phyloP scores from a whole-genome alignment of 164 flowering plant species.

The Buxus sempervirens region DNA sequence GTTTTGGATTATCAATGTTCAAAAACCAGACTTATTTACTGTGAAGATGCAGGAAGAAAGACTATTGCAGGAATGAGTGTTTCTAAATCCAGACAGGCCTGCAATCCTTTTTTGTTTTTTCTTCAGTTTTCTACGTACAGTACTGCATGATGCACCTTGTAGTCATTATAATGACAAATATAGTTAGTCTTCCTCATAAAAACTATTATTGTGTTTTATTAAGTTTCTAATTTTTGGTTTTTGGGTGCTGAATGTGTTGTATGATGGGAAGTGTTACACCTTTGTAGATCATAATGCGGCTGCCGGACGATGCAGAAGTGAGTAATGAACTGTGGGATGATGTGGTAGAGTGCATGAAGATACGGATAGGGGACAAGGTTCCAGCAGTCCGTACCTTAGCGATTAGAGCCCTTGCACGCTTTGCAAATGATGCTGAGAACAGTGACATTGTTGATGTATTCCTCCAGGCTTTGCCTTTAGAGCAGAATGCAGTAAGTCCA shows the following conservation, averaged over 20 bases:
- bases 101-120: too few relatives aligned
- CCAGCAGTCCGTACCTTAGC: constrained; percentile 65
- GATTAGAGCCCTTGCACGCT: constrained; percentile 84
- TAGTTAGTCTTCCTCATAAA: too few relatives aligned
- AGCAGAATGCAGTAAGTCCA: constrained; percentile 68
- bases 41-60: too few relatives aligned
- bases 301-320: constrained; percentile 96
- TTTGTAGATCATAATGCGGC: constrained; percentile 75
- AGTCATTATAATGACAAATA: too few relatives aligned
- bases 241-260: neutral
- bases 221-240: neutral
- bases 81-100: too few relatives aligned
- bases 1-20: too few relatives aligned
- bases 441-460: constrained; percentile 75
- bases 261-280: neutral
- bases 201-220: too few relatives aligned
- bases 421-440: constrained; percentile 78
- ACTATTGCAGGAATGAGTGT: too few relatives aligned
- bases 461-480: constrained; percentile 54
- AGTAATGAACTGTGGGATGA: constrained; percentile 84
- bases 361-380: constrained; percentile 66
- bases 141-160: too few relatives aligned
- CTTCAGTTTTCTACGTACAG: too few relatives aligned
- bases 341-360: constrained; percentile 73
- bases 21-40: too few relatives aligned